These are phyloP conservation scores for Pneumocystis jirovecii DNA, from an alignment of 1,139 yeast genomes.

Conservation along the genomic window DNA sequence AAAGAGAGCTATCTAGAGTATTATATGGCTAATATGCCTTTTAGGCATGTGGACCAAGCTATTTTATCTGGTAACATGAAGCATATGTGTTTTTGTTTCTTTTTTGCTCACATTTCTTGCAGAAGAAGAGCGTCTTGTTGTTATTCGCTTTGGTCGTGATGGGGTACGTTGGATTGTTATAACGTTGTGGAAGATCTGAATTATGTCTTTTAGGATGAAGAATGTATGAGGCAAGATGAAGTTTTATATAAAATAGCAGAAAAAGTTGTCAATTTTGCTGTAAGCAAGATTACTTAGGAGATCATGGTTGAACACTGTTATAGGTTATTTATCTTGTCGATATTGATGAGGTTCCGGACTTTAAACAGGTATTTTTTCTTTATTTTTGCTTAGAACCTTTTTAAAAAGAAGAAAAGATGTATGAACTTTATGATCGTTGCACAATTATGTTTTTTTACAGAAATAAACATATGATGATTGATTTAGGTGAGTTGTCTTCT, in stretches of 20 bases:
- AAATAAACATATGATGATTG: constrained; percentile 64
- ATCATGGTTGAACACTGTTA: not conserved
- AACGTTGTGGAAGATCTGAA: constrained; percentile 7
- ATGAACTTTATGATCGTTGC: constrained; percentile 81
- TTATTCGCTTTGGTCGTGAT: constrained; percentile 77
- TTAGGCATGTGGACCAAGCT: constrained; percentile 88
- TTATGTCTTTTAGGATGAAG: constrained; percentile 33
- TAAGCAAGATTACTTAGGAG: constrained; percentile 23
- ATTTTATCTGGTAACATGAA: constrained; percentile 40
- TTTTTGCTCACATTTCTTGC: constrained; percentile 7
- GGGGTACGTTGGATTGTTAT: constrained; percentile 6
- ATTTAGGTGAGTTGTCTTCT: not conserved
- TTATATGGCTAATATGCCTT: not conserved
- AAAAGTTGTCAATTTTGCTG: constrained; percentile 76
- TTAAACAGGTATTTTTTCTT: constrained; percentile 32
- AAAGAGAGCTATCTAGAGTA: not conserved
- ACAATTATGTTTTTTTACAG: constrained; percentile 86
- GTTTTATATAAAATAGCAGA: constrained; percentile 64
- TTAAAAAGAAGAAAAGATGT: constrained; percentile 39
- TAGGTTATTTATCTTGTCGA: constrained; percentile 54
- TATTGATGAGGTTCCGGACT: constrained; percentile 77
- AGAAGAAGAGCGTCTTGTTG: constrained; percentile 78
- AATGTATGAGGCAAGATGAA: constrained; percentile 87
- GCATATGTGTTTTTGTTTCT: not conserved
- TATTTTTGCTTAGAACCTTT: not conserved